Percentiles rank a stretch among this genome's conserved stretches.
Evolutionary conservation across 345 rosid species (phyloP).

Genomic region (Euphorbia pulcherrima): DNA sequence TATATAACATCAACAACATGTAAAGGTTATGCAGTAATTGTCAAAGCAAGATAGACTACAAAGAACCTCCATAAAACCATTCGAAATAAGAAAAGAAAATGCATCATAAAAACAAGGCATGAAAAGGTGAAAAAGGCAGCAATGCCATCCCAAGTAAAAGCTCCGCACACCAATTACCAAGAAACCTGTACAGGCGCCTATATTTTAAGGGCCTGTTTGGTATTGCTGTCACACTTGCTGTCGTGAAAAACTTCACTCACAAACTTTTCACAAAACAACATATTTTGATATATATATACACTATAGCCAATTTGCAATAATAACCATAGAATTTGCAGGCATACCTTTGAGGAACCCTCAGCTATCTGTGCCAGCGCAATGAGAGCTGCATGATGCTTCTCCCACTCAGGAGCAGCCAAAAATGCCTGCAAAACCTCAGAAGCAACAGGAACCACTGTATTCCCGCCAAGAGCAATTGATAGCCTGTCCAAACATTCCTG

Average conservation of each 20-base stretch:
- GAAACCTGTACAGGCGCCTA: neutral
- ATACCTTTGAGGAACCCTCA: constrained; percentile 94
- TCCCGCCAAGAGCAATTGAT: constrained; percentile 90
- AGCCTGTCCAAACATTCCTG: constrained; percentile 97
- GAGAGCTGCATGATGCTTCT: constrained; percentile 97
- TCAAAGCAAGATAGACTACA: neutral
- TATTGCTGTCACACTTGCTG: no score
- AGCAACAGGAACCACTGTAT: constrained; percentile 93
- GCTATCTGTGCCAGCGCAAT: constrained; percentile 98
- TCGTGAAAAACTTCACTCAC: no score
- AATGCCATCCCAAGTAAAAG: neutral
- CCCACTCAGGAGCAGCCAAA: constrained; percentile 93
- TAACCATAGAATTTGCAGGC: neutral
- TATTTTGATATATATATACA: neutral
- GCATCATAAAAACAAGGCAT: neutral
- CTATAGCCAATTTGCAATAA: constrained; percentile 37
- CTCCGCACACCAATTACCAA: neutral
- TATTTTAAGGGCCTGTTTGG: no score
- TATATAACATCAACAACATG: neutral
- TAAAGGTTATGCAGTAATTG: neutral
- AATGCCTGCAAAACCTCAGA: constrained; percentile 77
- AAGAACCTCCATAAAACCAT: neutral
- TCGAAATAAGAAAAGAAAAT: neutral
- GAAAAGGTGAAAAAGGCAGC: neutral
- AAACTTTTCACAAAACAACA: no score